A percentile compares a stretch with the other conserved stretches of the same genome.
phyloP scores from a whole-genome alignment of 805 yeast genomes.

The Ogataea neopini region DNA sequence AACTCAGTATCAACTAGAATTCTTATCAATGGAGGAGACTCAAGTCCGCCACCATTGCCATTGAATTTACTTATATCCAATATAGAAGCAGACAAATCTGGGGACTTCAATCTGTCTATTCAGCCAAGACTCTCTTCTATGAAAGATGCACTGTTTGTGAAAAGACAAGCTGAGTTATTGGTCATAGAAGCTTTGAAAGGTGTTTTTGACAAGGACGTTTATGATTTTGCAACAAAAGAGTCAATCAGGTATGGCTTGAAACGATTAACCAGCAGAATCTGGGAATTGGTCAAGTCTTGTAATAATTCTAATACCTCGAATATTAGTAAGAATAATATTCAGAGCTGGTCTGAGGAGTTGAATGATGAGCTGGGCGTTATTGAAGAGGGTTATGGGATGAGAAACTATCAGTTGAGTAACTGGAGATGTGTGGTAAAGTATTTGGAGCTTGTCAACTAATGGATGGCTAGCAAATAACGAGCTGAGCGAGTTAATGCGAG shows the following conservation, averaged over 20 bases:
- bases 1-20: slow-evolving; percentile 14
- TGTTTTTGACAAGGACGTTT: slow-evolving; percentile 19
- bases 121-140: slow-evolving; percentile 34
- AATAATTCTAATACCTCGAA: slow-evolving; percentile 25
- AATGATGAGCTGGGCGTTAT: slow-evolving; percentile 21
- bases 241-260: slow-evolving; percentile 20
- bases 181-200: slow-evolving; percentile 27
- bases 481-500: background rate
- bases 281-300: slow-evolving; percentile 29
- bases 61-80: slow-evolving; percentile 25
- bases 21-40: slow-evolving; percentile 4
- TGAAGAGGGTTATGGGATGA: slow-evolving; percentile 31
- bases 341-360: slow-evolving; percentile 26
- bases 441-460: slow-evolving; percentile 15
- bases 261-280: slow-evolving; percentile 22
- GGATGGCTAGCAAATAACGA: background rate
- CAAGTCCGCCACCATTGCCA: slow-evolving; percentile 18
- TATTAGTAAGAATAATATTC: slow-evolving; percentile 18
- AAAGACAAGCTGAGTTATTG: slow-evolving; percentile 38
- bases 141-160: slow-evolving; percentile 37
- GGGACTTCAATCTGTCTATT: slow-evolving; percentile 26
- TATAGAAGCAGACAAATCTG: slow-evolving; percentile 14
- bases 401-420: slow-evolving; percentile 31
- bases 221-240: slow-evolving; percentile 19
- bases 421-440: slow-evolving; percentile 20